Evolutionary conservation across 2,329 filamentous ascomycete species (phyloP).

Genomic region (Neurospora sp.): DNA sequence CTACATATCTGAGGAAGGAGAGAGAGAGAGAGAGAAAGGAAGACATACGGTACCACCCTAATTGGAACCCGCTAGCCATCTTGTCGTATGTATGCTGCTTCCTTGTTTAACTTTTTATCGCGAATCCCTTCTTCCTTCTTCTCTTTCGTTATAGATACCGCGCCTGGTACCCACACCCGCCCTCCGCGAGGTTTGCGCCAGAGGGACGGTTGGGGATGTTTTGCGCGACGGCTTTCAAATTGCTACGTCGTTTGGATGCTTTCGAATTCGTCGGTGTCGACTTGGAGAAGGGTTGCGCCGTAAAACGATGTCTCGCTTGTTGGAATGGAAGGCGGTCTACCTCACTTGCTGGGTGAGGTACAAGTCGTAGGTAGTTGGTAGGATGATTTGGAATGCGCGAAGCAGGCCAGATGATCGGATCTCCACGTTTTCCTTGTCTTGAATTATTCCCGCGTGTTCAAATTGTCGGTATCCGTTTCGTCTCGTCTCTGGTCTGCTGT

Average conservation of each 20-base stretch:
- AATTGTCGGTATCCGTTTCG: background rate
- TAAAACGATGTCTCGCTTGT: background rate
- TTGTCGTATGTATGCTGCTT: constrained; percentile 4
- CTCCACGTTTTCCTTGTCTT: background rate
- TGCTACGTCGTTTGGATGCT: background rate
- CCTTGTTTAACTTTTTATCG: background rate
- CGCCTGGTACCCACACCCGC: constrained; percentile 16
- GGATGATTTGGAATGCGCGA: background rate
- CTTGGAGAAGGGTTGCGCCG: background rate
- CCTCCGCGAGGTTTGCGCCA: constrained; percentile 14
- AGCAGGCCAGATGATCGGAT: background rate
- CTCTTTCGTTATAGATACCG: constrained; percentile 1
- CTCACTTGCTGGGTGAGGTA: constrained; percentile 1
- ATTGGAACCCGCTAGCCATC: constrained; percentile 29
- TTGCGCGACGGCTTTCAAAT: background rate
- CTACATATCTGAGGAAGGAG: background rate
- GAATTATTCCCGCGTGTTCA: background rate
- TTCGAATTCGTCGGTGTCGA: background rate
- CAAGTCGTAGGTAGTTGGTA: background rate
- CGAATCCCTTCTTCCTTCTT: background rate
- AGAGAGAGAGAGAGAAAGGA: background rate
- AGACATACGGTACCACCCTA: constrained; percentile 41
- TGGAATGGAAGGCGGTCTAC: constrained; percentile 1
- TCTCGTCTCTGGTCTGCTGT: background rate
- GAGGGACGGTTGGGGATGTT: constrained; percentile 16